These are phyloP conservation scores for Podospora pseudoanserina DNA, from an alignment of 495 filamentous ascomycete genomes.

Conservation along the genomic window DNA sequence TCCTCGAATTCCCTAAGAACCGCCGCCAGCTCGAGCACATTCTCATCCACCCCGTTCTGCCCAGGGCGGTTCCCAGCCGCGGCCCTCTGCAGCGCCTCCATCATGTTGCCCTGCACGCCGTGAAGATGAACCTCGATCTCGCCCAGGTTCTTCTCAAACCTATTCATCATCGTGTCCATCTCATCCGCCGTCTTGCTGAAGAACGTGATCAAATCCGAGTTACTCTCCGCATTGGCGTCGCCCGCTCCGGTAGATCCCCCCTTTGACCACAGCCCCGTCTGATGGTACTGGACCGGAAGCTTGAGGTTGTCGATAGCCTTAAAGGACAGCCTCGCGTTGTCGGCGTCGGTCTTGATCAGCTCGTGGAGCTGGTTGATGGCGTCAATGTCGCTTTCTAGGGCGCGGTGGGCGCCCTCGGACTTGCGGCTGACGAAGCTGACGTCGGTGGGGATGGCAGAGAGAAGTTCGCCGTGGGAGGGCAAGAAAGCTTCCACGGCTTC, in stretches of 20 bases:
- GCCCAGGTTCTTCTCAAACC: constrained; percentile 63
- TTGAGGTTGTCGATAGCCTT: constrained; percentile 72
- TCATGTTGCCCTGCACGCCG: constrained; percentile 65
- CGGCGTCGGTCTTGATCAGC: constrained; percentile 62
- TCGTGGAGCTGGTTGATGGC: constrained; percentile 63
- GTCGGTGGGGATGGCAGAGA: constrained; percentile 65
- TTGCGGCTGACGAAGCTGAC: constrained; percentile 70
- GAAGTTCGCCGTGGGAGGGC: constrained; percentile 60
- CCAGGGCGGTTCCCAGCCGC: constrained; percentile 52
- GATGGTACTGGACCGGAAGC: constrained; percentile 69
- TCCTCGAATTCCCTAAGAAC: constrained; percentile 75
- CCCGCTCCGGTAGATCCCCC: constrained; percentile 10
- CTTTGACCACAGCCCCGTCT: constrained; percentile 52
- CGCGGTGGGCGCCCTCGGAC: constrained; percentile 67
- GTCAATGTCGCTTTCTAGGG: constrained; percentile 67
- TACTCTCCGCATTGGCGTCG: constrained; percentile 55
- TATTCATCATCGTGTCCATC: constrained; percentile 61
- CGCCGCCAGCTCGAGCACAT: constrained; percentile 52
- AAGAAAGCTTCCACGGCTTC: constrained; percentile 57
- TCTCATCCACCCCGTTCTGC: constrained; percentile 39
- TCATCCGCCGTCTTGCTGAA: constrained; percentile 71
- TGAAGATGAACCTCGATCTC: constrained; percentile 83
- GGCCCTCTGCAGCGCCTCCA: constrained; percentile 67
- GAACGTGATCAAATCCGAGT: constrained; percentile 67
- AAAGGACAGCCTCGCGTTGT: constrained; percentile 70